Percentiles rank a stretch among this genome's conserved stretches.
phyloP scores from a whole-genome alignment of 768 basidiomycete genomes.

The Gymnopilus junonius region DNA sequence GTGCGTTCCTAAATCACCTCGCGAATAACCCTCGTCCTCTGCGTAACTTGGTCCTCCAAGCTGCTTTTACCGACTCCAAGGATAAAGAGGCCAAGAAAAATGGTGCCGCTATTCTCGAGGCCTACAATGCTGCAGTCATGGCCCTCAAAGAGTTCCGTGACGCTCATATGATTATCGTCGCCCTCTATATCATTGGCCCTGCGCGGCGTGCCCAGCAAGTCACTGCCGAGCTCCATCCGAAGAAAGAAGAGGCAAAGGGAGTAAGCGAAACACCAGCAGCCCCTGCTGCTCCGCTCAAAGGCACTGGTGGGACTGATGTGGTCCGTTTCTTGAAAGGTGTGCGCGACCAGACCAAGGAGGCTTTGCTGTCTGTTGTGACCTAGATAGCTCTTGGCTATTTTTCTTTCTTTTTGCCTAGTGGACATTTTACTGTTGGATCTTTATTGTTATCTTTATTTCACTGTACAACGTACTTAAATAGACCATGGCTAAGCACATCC shows the following conservation, averaged over 20 bases:
- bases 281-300: slow-evolving; percentile 16
- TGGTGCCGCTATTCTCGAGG: slow-evolving; percentile 40
- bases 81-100: slow-evolving; percentile 11
- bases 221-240: slow-evolving; percentile 8
- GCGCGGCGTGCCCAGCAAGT: slow-evolving; percentile 42
- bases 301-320: slow-evolving; percentile 79
- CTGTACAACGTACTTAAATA: not conserved
- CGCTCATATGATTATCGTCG: slow-evolving; percentile 75
- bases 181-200: slow-evolving; percentile 80
- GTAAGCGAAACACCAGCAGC: not conserved
- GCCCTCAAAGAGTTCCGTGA: slow-evolving; percentile 78
- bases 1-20: slow-evolving; percentile 76
- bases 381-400: not conserved
- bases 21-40: slow-evolving; percentile 61
- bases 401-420: not conserved
- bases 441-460: not conserved
- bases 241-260: not conserved
- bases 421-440: not conserved
- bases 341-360: slow-evolving; percentile 66
- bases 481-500: not conserved
- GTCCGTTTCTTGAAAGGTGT: slow-evolving; percentile 78
- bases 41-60: slow-evolving; percentile 51
- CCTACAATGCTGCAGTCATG: slow-evolving; percentile 68
- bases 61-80: slow-evolving; percentile 1
- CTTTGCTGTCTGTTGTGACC: slow-evolving; percentile 18